Percentiles rank a stretch among this genome's conserved stretches.
These are phyloP conservation scores for Hanseniaspora gamundiae DNA, from an alignment of 1,139 yeast genomes.

Conservation along the genomic window DNA sequence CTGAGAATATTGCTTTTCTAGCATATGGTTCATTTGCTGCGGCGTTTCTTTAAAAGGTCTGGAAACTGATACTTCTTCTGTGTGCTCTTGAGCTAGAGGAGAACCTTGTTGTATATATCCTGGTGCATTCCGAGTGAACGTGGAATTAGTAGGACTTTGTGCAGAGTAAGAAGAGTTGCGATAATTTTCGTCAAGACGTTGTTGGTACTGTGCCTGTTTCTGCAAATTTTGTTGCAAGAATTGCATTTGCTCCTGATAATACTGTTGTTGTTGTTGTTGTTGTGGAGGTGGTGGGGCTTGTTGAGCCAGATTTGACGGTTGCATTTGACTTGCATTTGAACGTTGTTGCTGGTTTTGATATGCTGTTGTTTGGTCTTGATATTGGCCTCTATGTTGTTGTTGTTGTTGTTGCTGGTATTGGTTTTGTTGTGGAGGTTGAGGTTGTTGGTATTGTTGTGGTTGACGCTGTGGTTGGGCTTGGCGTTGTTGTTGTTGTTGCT, in stretches of 20 bases:
- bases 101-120: too few relatives aligned
- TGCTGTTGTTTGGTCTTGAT: slow-evolving; percentile 9
- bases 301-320: too few relatives aligned
- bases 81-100: too few relatives aligned
- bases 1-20: too few relatives aligned
- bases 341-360: slow-evolving; percentile 15
- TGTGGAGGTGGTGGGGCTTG: slow-evolving; percentile 10
- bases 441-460: slow-evolving; percentile 11
- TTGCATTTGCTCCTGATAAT: too few relatives aligned
- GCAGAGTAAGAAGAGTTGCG: too few relatives aligned
- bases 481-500: slow-evolving; percentile 12
- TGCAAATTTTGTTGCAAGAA: too few relatives aligned
- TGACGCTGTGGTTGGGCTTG: slow-evolving; percentile 11
- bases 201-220: slow-evolving; percentile 5
- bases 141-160: too few relatives aligned
- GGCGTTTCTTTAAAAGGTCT: too few relatives aligned
- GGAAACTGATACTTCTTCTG: too few relatives aligned
- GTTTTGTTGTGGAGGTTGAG: slow-evolving; percentile 18
- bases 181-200: slow-evolving; percentile 4
- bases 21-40: too few relatives aligned
- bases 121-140: too few relatives aligned
- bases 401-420: slow-evolving; percentile 21
- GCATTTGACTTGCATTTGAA: slow-evolving; percentile 12
- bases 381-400: slow-evolving; percentile 15
- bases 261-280: slow-evolving; percentile 2